phyloP scores from a whole-genome alignment of 2,329 filamentous ascomycete species.

The Blastomyces emzantsi region DNA sequence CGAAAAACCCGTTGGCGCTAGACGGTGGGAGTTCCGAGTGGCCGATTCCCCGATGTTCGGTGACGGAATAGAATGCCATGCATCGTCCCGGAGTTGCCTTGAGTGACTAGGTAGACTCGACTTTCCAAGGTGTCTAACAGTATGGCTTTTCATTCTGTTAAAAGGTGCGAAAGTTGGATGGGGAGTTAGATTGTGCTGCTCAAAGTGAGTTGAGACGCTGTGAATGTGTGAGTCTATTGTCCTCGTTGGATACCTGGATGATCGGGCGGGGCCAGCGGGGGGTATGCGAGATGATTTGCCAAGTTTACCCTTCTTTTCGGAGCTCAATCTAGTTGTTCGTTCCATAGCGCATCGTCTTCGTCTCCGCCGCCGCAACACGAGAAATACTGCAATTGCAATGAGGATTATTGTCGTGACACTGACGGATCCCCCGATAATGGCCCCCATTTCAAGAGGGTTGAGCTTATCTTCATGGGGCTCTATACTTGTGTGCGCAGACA shows the following conservation, averaged over 20 bases:
- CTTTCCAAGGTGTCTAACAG: background rate
- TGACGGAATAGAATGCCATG: background rate
- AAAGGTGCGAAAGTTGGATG: background rate
- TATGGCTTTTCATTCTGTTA: background rate
- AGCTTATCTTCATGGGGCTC: constrained; percentile 10
- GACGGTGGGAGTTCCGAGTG: background rate
- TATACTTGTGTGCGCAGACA: background rate
- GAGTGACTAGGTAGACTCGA: background rate
- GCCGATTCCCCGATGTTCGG: too few relatives aligned
- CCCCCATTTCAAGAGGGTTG: constrained; percentile 14
- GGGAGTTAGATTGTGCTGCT: background rate
- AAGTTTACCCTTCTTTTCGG: background rate
- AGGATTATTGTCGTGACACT: constrained; percentile 23
- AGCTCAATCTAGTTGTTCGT: background rate
- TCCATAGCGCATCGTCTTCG: constrained; percentile 10
- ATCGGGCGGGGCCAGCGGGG: background rate
- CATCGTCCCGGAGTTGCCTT: background rate
- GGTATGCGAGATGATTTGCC: background rate
- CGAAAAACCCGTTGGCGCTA: background rate
- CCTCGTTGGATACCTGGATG: background rate
- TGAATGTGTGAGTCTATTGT: background rate
- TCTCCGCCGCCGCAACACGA: constrained; percentile 21
- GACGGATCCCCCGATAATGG: constrained; percentile 25
- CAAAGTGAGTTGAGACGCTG: background rate
- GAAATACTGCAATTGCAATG: constrained; percentile 19